Percentiles rank a stretch among this genome's conserved stretches.
phyloP scores from a whole-genome alignment of 2,329 filamentous ascomycete genomes.

The Diaporthe sp. region DNA sequence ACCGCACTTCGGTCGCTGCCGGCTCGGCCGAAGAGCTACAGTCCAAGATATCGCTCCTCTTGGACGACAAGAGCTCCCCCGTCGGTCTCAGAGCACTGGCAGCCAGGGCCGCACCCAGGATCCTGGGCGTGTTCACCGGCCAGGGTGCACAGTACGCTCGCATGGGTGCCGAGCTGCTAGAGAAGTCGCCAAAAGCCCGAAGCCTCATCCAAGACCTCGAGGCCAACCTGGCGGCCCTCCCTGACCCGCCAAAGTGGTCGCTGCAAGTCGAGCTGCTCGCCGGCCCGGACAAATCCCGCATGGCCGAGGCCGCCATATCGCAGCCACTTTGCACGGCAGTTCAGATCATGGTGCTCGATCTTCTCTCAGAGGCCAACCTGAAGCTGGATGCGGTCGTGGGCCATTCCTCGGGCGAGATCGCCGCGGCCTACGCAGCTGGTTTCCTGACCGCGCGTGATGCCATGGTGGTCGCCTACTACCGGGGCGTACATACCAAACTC shows the following conservation, averaged over 20 bases:
- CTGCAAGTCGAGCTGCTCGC: conserved; percentile 23
- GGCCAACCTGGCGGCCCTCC: background rate
- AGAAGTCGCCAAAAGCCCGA: conserved; percentile 43
- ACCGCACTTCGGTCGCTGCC: too few relatives aligned
- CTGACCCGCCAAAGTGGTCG: conserved; percentile 27
- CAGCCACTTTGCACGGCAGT: conserved; percentile 46
- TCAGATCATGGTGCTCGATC: conserved; percentile 54
- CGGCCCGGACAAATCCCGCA: too few relatives aligned
- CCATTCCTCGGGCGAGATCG: conserved; percentile 46
- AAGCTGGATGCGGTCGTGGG: conserved; percentile 46
- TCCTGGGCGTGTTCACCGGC: conserved; percentile 47
- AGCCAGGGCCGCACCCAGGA: too few relatives aligned
- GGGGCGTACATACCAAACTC: conserved; percentile 25
- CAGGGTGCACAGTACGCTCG: conserved; percentile 51
- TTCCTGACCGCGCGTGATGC: conserved; percentile 40
- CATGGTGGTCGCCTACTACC: conserved; percentile 45
- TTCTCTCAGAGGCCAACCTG: conserved; percentile 46
- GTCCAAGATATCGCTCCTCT: too few relatives aligned
- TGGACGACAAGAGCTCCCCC: too few relatives aligned
- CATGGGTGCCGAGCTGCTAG: conserved; percentile 50
- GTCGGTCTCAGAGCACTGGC: too few relatives aligned
- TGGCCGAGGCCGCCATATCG: conserved; percentile 47
- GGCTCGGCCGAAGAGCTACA: too few relatives aligned
- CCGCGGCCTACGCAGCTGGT: conserved; percentile 29
- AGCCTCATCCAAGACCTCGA: background rate